Conservation (phyloP, 768 basidiomycete genomes). For the Serendipita sp. region DNA sequence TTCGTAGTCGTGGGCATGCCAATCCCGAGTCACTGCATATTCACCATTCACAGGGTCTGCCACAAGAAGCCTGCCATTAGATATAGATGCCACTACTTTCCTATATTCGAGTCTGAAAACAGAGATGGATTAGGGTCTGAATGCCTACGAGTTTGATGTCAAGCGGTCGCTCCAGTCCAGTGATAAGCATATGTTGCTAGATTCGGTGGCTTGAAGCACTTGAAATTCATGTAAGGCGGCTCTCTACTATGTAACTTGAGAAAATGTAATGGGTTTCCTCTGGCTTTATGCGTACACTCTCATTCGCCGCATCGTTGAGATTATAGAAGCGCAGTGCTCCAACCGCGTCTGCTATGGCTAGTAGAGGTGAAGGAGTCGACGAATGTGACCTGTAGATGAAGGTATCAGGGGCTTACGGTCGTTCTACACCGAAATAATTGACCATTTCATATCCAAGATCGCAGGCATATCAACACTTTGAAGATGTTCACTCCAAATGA, state of each 20-base stretch:
- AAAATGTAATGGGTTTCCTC: not conserved
- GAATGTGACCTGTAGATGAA: conserved; percentile 33
- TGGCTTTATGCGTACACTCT: not conserved
- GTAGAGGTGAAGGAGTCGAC: conserved; percentile 20
- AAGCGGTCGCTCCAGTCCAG: conserved; percentile 82
- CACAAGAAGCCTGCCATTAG: conserved; percentile 57
- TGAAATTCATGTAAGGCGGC: conserved; percentile 13
- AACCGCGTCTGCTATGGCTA: conserved; percentile 75
- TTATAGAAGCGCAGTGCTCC: conserved; percentile 23
- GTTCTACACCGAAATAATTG: conserved; percentile 3
- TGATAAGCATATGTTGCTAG: conserved; percentile 65
- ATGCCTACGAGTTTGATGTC: not conserved
- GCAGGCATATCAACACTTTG: conserved; percentile 64
- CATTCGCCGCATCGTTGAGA: not conserved
- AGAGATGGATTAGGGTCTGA: conserved; percentile 24
- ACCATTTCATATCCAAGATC: conserved; percentile 94
- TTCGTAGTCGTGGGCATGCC: conserved; percentile 86
- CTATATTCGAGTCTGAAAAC: conserved; percentile 18
- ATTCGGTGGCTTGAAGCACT: conserved; percentile 21
- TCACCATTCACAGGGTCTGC: conserved; percentile 32
- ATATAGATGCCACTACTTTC: conserved; percentile 62
- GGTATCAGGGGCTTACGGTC: not conserved
- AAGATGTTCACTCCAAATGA: conserved; percentile 25
- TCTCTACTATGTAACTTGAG: conserved; percentile 5
- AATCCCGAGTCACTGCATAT: conserved; percentile 35